Evolutionary conservation across 257 asterid genomes (phyloP), one percentile per base, ranked within the genome.

Genomic region (Avicennia marina): DNA sequence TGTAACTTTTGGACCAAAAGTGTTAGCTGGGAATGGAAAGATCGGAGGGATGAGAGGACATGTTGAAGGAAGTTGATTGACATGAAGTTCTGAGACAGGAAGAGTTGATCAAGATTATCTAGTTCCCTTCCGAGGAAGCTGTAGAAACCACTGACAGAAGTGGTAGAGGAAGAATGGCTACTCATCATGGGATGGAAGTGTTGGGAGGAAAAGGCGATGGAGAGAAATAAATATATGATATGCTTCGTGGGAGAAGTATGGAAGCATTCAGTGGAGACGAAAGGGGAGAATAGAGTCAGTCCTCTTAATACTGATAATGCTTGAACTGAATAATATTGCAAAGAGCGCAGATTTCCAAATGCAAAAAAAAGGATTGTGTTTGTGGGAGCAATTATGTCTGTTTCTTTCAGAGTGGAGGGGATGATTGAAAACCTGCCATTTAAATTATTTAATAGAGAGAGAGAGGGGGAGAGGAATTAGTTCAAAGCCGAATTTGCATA

Each of bases 321-420:
- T 11, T 22, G 5, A 33, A 49, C 40, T 58, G 12, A 33, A 64
- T 61, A 52, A 58, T 46, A 56, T 24, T 11, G 12, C 2, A 36
- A 43, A 64, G 64, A 66, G 78, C 56, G 40, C 73, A 67, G 75
- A 66, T 74, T 77, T 68, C 68, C 52, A 70, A 72, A 76, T 57
- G 67, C 68, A 27, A 65, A 61, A 67, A 12, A 72, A 74, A 72
- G 78, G 68, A 68, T 73, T 4, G 72, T 63, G 75, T 79, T 72
- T 85, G 86, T 82, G 86, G 87, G 81, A 53, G 88, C 82, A 85
- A 85, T 82, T 73, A 85, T 82, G 82, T 70, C 7, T 75, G 78
- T 66, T 74, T 66, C 75, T 68, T 78, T 46, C 62, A 51, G 83
- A 68, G 90, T 85, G 90, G 95, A 79, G 62, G 71, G 66, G 88